Evolutionary conservation across 805 yeast species (phyloP).

Genomic region (Hanseniaspora mollemarum): DNA sequence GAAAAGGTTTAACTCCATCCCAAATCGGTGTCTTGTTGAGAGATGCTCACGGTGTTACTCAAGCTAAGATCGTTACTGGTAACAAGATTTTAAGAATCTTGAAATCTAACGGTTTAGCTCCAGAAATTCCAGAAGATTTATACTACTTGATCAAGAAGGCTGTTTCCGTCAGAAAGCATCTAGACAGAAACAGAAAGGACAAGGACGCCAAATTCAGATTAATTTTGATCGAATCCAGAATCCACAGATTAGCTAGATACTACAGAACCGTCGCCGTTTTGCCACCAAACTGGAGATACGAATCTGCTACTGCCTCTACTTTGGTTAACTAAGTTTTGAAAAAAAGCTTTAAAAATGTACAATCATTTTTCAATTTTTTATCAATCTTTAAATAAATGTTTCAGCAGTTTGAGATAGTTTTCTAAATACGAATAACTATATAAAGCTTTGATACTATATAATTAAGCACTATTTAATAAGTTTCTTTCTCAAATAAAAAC

Average conservation of each 20-base stretch:
- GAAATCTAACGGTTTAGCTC: constrained; percentile 99
- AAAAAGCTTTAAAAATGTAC: constrained; percentile 16
- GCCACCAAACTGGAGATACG: constrained; percentile 99
- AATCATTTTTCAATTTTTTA: too few species aligned
- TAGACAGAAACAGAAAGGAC: constrained; percentile 99
- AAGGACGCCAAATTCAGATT: constrained; percentile 99
- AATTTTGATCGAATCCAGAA: constrained; percentile 99
- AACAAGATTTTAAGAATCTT: constrained; percentile 98
- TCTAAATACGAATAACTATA: background rate
- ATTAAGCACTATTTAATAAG: background rate
- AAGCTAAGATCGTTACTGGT: constrained; percentile 94
- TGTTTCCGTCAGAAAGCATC: constrained; percentile 98
- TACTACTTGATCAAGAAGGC: constrained; percentile 99
- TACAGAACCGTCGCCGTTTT: constrained; percentile 98
- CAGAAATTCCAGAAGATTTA: constrained; percentile 99
- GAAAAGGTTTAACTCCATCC: constrained; percentile 99
- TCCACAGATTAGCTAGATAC: constrained; percentile 99
- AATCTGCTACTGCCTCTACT: constrained; percentile 99
- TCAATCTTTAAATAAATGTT: too few species aligned
- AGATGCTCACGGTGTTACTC: constrained; percentile 99
- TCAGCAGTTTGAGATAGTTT: constrained; percentile 6
- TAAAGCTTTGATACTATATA: constrained; percentile 2
- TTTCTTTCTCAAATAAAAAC: constrained; percentile 10
- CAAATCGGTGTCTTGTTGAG: constrained; percentile 98
- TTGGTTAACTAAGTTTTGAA: constrained; percentile 74